Conservation (phyloP, 768 basidiomycete species). For the Serendipita sp. region DNA sequence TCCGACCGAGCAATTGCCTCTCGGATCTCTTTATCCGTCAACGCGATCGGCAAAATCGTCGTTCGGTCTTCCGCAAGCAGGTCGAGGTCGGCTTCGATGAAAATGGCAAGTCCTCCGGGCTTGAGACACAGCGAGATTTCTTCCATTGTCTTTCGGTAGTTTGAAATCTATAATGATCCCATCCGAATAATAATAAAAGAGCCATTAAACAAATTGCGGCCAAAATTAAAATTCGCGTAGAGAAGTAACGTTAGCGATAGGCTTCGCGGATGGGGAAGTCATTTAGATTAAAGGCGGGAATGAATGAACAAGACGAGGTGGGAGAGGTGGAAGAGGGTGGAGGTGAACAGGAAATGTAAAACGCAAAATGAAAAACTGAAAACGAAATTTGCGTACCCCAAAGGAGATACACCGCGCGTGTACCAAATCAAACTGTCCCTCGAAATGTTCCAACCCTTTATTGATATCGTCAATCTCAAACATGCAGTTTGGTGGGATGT, state of each 20-base stretch:
- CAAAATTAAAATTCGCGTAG: too few relatives aligned
- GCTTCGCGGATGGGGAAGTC: too few relatives aligned
- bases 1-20: background rate
- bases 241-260: too few relatives aligned
- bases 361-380: too few relatives aligned
- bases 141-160: conserved; percentile 3
- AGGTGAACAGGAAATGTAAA: background rate
- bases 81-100: background rate
- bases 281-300: too few relatives aligned
- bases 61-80: background rate
- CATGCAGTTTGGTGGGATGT: background rate
- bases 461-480: conserved; percentile 5
- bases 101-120: background rate
- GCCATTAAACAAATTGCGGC: background rate
- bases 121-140: conserved; percentile 1
- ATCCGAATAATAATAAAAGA: background rate
- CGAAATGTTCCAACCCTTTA: background rate
- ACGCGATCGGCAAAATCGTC: background rate
- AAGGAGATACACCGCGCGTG: background rate
- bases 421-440: background rate
- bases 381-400: background rate
- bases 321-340: background rate
- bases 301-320: too few relatives aligned
- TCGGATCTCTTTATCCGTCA: background rate
- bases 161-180: background rate